phyloP scores from a whole-genome alignment of 202 grass and related monocot genomes.

The Alloteropsis angusta region DNA sequence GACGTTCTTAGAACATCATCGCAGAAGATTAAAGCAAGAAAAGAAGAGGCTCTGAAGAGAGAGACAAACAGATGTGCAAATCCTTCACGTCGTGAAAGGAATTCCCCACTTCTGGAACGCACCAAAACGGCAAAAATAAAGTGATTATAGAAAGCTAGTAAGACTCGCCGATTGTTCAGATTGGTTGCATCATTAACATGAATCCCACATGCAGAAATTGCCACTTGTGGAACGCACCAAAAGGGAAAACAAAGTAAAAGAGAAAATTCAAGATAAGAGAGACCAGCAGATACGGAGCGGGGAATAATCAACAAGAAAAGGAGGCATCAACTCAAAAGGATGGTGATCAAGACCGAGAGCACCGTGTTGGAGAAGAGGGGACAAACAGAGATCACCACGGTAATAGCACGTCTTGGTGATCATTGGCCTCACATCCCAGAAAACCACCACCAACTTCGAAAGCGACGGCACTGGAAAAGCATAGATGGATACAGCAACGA shows the following conservation, averaged over 20 bases:
- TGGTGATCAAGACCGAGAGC: not conserved
- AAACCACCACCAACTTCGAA: not conserved
- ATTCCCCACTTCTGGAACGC: not conserved
- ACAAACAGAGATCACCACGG: not conserved
- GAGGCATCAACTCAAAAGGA: not conserved
- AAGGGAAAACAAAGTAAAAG: not conserved
- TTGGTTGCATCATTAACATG: not conserved
- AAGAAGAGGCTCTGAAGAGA: not conserved
- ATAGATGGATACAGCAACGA: not conserved
- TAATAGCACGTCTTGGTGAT: not conserved
- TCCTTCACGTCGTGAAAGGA: not conserved
- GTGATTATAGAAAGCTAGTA: not conserved
- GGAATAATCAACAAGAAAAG: not conserved
- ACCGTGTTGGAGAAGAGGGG: not conserved
- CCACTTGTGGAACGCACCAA: not conserved
- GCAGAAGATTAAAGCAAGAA: not conserved
- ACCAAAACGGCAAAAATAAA: not conserved
- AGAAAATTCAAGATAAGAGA: not conserved
- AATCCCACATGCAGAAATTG: not conserved
- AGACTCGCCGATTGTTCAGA: not conserved
- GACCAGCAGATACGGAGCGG: not conserved
- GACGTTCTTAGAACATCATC: not conserved
- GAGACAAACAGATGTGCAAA: not conserved
- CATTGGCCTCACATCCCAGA: not conserved
- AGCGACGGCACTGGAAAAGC: not conserved